A percentile compares a stretch with the other conserved stretches of the same genome.
These are phyloP conservation scores for Phialophora chinensis DNA, from an alignment of 2,329 filamentous ascomycete genomes.

Conservation along the genomic window DNA sequence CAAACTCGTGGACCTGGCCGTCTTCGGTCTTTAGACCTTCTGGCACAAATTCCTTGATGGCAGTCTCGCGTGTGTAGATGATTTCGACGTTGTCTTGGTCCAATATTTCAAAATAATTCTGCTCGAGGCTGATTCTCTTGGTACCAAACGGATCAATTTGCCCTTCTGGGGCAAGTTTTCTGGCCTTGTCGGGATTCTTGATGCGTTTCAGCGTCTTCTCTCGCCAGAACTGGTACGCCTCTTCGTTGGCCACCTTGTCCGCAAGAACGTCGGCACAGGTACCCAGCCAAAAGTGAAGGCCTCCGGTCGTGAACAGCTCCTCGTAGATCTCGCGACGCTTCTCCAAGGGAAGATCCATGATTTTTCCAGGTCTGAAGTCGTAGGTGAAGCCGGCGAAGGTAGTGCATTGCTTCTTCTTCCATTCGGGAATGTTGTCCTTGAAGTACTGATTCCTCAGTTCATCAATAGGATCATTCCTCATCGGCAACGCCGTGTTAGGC, in stretches of 20 bases:
- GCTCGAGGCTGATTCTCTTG: conserved; percentile 58
- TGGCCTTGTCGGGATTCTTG: conserved; percentile 54
- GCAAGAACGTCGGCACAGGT: conserved; percentile 53
- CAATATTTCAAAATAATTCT: conserved; percentile 58
- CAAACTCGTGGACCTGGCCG: conserved; percentile 47
- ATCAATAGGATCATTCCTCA: conserved; percentile 56
- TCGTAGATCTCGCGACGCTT: conserved; percentile 55
- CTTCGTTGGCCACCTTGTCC: conserved; percentile 56
- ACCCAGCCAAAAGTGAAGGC: conserved; percentile 60
- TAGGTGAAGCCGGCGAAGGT: conserved; percentile 47
- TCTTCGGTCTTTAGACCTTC: conserved; percentile 50
- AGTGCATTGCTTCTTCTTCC: not conserved
- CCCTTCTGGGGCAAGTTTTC: conserved; percentile 60
- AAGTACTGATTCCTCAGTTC: conserved; percentile 40
- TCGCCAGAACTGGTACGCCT: conserved; percentile 61
- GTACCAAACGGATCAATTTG: conserved; percentile 61
- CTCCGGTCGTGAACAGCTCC: conserved; percentile 56
- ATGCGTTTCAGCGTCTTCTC: conserved; percentile 59
- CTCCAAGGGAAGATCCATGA: conserved; percentile 2
- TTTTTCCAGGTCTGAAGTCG: conserved; percentile 63
- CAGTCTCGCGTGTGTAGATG: conserved; percentile 40
- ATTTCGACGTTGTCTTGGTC: conserved; percentile 50
- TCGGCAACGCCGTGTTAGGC: conserved; percentile 68
- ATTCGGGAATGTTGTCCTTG: conserved; percentile 9
- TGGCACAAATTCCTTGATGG: conserved; percentile 26